phyloP scores from a whole-genome alignment of 2,329 filamentous ascomycete species.

The Trichoderma breve region DNA sequence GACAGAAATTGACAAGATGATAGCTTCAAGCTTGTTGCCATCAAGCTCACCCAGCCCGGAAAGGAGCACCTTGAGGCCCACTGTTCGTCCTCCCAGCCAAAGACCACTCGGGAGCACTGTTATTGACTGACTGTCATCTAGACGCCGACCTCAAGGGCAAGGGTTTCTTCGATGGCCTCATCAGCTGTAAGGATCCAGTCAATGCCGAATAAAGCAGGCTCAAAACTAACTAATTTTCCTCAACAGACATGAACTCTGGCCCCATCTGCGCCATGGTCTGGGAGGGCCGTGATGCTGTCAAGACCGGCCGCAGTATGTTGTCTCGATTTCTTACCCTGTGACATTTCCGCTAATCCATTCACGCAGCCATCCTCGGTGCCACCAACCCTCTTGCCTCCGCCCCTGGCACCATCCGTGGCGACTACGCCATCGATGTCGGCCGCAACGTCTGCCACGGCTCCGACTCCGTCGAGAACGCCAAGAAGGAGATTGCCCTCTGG shows the following conservation, averaged over 20 bases:
- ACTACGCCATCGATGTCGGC: conserved; percentile 77
- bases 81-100: conserved; percentile 53
- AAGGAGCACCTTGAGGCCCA: conserved; percentile 98
- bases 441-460: conserved; percentile 99
- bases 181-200: conserved; percentile 67
- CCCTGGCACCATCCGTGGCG: conserved; percentile 97
- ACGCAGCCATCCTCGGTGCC: conserved; percentile 82
- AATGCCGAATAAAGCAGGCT: not conserved
- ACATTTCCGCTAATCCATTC: conserved; percentile 25
- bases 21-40: conserved; percentile 96
- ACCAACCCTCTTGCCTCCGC: conserved; percentile 96
- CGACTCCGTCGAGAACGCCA: conserved; percentile 95
- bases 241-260: conserved; percentile 88
- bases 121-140: conserved; percentile 29
- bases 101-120: not conserved
- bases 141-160: conserved; percentile 87
- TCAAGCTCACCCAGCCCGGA: conserved; percentile 88
- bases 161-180: conserved; percentile 94
- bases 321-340: not conserved
- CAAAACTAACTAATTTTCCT: conserved; percentile 17
- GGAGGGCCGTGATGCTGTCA: conserved; percentile 98
- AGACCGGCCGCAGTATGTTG: conserved; percentile 84
- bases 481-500: conserved; percentile 99
- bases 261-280: conserved; percentile 99
- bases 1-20: conserved; percentile 11